A percentile compares a stretch with the other conserved stretches of the same genome.
These are phyloP conservation scores for Ramicandelaber brevisporus DNA, from an alignment of 192 early-diverging fungal species.

Conservation along the genomic window DNA sequence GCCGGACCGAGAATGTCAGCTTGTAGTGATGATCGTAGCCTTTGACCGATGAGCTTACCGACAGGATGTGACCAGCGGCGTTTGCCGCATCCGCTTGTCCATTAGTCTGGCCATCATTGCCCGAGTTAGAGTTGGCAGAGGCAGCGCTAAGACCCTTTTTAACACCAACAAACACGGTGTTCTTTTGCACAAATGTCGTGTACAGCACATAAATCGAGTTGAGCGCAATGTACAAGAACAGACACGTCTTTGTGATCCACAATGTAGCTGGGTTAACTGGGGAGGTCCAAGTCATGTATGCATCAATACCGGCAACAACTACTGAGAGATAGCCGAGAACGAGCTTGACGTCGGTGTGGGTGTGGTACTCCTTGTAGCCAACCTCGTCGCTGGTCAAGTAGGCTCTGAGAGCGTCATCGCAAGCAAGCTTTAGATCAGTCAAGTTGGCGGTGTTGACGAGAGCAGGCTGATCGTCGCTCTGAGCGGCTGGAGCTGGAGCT, in stretches of 20 bases:
- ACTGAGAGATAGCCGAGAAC: constrained; percentile 52
- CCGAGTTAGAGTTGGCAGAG: too few species aligned
- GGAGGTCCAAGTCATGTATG: constrained; percentile 37
- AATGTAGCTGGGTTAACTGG: constrained; percentile 35
- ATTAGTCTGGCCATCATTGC: too few species aligned
- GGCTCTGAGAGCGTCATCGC: constrained; percentile 31
- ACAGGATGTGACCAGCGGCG: constrained; percentile 23
- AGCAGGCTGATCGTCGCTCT: constrained; percentile 1
- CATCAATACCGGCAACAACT: constrained; percentile 41
- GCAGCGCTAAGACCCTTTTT: too few species aligned
- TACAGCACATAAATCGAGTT: constrained; percentile 20
- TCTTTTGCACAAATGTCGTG: constrained; percentile 29
- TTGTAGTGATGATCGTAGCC: constrained; percentile 23
- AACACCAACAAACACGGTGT: constrained; percentile 36
- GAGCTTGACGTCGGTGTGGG: constrained; percentile 59
- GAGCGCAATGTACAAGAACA: constrained; percentile 21
- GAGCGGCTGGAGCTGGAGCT: background rate
- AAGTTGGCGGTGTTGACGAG: constrained; percentile 18
- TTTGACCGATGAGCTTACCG: constrained; percentile 20
- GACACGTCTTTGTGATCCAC: constrained; percentile 27
- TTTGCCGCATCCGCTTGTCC: too few species aligned
- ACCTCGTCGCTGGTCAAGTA: constrained; percentile 12
- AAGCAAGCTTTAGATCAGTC: constrained; percentile 28
- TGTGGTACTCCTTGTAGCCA: constrained; percentile 42
- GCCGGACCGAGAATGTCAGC: constrained; percentile 20